Evolutionary conservation across 2,329 filamentous ascomycete species (phyloP).

Genomic region (Colletotrichum sp.): DNA sequence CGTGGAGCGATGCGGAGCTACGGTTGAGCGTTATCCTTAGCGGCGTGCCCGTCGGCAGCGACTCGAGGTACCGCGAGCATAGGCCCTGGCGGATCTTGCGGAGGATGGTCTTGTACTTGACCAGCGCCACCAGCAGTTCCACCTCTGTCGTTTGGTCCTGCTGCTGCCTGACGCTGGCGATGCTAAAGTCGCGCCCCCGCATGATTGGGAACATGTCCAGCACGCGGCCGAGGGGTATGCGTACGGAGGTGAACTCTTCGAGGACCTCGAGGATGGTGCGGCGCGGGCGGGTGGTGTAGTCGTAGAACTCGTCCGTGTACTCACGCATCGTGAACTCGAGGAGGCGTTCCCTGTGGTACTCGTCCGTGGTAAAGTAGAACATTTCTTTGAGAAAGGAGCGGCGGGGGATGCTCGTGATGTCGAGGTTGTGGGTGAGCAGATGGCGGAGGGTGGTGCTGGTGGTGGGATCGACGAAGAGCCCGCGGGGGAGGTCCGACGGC

Average conservation of each 20-base stretch:
- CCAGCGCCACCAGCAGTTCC: conserved; percentile 83
- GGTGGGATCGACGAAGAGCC: conserved; percentile 42
- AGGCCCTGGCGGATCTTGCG: conserved; percentile 85
- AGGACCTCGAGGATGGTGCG: conserved; percentile 92
- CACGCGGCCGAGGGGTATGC: conserved; percentile 76
- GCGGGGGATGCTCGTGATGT: conserved; percentile 88
- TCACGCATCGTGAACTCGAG: conserved; percentile 82
- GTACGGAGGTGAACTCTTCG: conserved; percentile 85
- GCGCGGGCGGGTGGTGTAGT: conserved; percentile 90
- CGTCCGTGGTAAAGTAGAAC: conserved; percentile 74
- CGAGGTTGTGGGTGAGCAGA: conserved; percentile 82
- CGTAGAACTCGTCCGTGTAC: conserved; percentile 89
- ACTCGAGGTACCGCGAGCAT: conserved; percentile 84
- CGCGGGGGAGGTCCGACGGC: conserved; percentile 22
- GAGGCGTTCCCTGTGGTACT: conserved; percentile 79
- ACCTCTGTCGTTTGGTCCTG: conserved; percentile 47
- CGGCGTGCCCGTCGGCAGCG: conserved; percentile 60
- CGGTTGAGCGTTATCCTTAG: conserved; percentile 66
- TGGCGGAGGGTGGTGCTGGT: conserved; percentile 68
- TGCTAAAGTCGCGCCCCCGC: conserved; percentile 91
- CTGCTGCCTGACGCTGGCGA: conserved; percentile 72
- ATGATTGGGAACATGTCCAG: conserved; percentile 80
- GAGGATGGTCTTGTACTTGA: conserved; percentile 89
- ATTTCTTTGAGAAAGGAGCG: conserved; percentile 85
- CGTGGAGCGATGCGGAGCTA: conserved; percentile 47